phyloP scores from a whole-genome alignment of 2,329 filamentous ascomycete species.

The Neurospora crassa region DNA sequence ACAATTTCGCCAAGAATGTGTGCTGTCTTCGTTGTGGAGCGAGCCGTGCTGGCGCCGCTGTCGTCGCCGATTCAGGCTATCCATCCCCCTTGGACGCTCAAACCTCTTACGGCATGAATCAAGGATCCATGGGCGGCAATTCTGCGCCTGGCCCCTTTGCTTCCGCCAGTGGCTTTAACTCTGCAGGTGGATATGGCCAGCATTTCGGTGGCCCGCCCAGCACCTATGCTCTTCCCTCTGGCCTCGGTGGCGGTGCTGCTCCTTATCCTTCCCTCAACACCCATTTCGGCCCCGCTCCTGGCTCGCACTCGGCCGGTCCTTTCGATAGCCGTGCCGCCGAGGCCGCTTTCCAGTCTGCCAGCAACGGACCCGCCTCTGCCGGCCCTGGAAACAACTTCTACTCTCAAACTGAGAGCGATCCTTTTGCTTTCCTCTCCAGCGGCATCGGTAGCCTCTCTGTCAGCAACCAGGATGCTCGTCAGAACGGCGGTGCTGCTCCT shows the following conservation, averaged over 20 bases:
- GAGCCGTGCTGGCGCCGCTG: slow-evolving; percentile 83
- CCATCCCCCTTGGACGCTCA: slow-evolving; percentile 82
- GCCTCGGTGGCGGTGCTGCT: slow-evolving; percentile 67
- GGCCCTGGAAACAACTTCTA: slow-evolving; percentile 68
- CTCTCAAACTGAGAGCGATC: slow-evolving; percentile 56
- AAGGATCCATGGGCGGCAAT: slow-evolving; percentile 76
- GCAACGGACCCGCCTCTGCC: slow-evolving; percentile 69
- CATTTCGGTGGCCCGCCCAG: slow-evolving; percentile 82
- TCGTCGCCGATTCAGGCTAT: slow-evolving; percentile 89
- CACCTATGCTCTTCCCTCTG: slow-evolving; percentile 82
- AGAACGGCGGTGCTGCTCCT: slow-evolving; percentile 49
- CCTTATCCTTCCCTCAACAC: slow-evolving; percentile 77
- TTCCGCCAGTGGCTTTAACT: slow-evolving; percentile 58
- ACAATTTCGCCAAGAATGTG: slow-evolving; percentile 99
- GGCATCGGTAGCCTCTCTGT: slow-evolving; percentile 67
- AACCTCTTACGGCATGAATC: slow-evolving; percentile 75
- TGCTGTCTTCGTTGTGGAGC: slow-evolving; percentile 95
- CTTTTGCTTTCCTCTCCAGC: slow-evolving; percentile 69
- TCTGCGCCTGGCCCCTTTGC: slow-evolving; percentile 70
- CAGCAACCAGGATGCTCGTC: slow-evolving; percentile 52
- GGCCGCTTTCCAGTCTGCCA: slow-evolving; percentile 84
- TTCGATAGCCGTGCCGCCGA: slow-evolving; percentile 93
- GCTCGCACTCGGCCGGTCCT: slow-evolving; percentile 71
- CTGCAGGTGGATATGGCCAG: slow-evolving; percentile 57
- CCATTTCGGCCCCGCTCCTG: slow-evolving; percentile 66